Percentiles rank a stretch among this genome's conserved stretches.
Evolutionary conservation across 2,329 filamentous ascomycete species (phyloP).

Genomic region (Cytospora piceae): DNA sequence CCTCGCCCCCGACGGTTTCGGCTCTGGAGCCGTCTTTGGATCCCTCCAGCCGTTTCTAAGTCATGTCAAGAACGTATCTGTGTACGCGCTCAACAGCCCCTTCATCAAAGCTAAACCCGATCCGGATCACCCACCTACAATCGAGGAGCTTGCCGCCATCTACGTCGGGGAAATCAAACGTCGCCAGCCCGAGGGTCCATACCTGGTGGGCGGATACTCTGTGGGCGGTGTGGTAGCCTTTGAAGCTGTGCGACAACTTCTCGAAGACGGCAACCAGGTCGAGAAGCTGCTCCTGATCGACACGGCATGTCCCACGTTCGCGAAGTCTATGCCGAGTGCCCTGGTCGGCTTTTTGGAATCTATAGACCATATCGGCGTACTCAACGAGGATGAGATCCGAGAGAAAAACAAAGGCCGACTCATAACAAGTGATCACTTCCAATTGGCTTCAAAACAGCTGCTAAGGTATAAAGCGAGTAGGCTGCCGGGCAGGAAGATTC

Average conservation of each 20-base stretch:
- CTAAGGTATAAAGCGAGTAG: no score
- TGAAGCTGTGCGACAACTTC: slow-evolving; percentile 42
- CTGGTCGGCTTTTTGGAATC: no score
- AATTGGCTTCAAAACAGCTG: no score
- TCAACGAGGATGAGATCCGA: no score
- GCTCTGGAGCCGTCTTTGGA: slow-evolving; percentile 55
- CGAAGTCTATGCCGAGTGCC: no score
- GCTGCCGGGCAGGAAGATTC: no score
- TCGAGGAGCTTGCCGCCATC: slow-evolving; percentile 53
- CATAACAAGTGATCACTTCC: no score
- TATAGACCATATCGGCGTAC: no score
- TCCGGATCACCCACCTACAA: slow-evolving; percentile 52
- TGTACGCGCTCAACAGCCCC: slow-evolving; percentile 58
- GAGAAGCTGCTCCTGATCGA: slow-evolving; percentile 1
- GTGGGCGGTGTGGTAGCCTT: slow-evolving; percentile 62
- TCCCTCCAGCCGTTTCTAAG: slow-evolving; percentile 50
- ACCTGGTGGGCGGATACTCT: slow-evolving; percentile 62
- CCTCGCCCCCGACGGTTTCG: slow-evolving; percentile 40
- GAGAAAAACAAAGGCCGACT: no score
- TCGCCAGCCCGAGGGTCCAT: slow-evolving; percentile 58
- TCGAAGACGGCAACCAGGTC: slow-evolving; percentile 5
- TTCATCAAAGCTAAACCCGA: slow-evolving; percentile 59
- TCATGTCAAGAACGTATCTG: slow-evolving; percentile 37
- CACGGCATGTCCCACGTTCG: background rate
- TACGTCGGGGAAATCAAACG: slow-evolving; percentile 62